A percentile compares a stretch with the other conserved stretches of the same genome.
These are phyloP conservation scores for Phytophthora fragariaefolia DNA, from an alignment of 352 stramenopile genomes.

Conservation along the genomic window DNA sequence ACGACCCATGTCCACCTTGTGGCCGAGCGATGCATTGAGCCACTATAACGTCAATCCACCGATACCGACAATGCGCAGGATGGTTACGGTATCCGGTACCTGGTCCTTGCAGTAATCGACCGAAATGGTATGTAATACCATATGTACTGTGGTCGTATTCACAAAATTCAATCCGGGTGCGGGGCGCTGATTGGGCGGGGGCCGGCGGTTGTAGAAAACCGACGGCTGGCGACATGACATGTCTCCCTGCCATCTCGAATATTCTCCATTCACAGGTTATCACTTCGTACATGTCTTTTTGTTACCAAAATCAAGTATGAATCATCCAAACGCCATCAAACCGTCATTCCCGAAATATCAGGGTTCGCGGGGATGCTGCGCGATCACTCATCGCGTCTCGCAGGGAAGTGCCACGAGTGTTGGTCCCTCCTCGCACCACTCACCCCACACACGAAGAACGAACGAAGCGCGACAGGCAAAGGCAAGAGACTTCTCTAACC, in stretches of 20 bases:
- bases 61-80: slow-evolving; percentile 14
- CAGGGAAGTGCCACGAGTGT: slow-evolving; percentile 23
- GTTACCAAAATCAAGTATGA: too few relatives aligned
- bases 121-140: too few relatives aligned
- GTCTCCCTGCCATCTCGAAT: neutral
- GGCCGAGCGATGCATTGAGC: too few relatives aligned
- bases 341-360: neutral
- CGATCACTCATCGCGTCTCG: neutral
- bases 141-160: too few relatives aligned
- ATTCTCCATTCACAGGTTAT: slow-evolving; percentile 9
- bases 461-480: slow-evolving; percentile 21
- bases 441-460: slow-evolving; percentile 26
- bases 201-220: slow-evolving; percentile 4
- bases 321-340: neutral
- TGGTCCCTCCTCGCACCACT: slow-evolving; percentile 29
- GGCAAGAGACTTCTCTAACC: too few relatives aligned
- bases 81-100: too few relatives aligned
- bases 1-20: neutral
- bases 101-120: too few relatives aligned
- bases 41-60: too few relatives aligned
- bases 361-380: neutral
- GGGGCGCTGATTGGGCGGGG: slow-evolving; percentile 15
- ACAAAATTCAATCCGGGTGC: too few relatives aligned
- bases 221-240: neutral
- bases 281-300: too few relatives aligned